Conservation (phyloP, 129 eudicot species). For the Dittrichia graveolens region DNA sequence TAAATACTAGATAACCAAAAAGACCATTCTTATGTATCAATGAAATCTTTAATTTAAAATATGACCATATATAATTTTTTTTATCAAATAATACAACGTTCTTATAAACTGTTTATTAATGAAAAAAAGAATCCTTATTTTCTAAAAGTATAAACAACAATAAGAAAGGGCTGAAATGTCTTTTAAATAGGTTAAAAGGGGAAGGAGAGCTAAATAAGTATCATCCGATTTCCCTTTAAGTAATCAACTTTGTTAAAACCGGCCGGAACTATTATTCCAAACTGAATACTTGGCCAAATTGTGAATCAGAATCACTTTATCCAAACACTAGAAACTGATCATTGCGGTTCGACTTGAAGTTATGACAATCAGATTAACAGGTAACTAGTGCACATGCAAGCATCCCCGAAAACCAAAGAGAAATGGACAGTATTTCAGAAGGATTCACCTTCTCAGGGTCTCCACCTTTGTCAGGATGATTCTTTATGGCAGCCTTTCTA, state of each 20-base stretch:
- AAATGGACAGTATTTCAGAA: slow-evolving; percentile 11
- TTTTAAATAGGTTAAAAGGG: background rate
- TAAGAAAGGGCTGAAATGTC: too few species aligned
- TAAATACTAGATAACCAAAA: background rate
- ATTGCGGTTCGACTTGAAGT: background rate
- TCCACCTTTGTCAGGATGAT: slow-evolving; percentile 95
- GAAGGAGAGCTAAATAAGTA: background rate
- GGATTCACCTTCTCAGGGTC: slow-evolving; percentile 80
- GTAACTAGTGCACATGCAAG: background rate
- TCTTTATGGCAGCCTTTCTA: slow-evolving; percentile 75
- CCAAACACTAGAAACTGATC: background rate
- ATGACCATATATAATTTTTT: too few species aligned
- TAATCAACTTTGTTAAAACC: background rate
- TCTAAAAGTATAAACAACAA: too few species aligned
- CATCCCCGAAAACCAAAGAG: background rate
- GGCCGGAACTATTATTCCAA: background rate
- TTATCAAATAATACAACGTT: too few species aligned
- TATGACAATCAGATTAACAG: background rate
- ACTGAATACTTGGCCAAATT: background rate
- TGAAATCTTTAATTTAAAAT: too few species aligned
- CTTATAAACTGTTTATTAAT: too few species aligned
- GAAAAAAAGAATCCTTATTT: too few species aligned
- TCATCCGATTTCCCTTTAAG: background rate
- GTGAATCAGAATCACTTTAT: background rate
- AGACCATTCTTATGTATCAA: background rate